phyloP scores from a whole-genome alignment of 352 stramenopile genomes.

The Phytophthora podocarpi region DNA sequence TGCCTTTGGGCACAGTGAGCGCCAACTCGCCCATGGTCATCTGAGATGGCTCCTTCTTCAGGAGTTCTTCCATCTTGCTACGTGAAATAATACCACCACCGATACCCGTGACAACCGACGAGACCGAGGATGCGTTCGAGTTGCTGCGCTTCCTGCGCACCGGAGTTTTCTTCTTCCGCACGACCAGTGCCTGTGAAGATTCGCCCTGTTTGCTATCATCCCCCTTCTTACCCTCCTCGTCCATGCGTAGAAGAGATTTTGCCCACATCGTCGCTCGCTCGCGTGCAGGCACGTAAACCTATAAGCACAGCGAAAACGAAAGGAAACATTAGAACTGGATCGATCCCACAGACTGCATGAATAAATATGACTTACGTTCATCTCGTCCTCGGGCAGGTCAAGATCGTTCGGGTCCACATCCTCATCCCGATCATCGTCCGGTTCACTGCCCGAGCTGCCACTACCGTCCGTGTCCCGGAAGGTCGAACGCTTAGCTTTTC shows the following conservation, averaged over 20 bases:
- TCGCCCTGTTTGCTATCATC: conserved; percentile 19
- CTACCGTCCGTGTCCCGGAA: conserved; percentile 43
- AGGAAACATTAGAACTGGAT: not conserved
- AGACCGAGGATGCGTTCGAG: conserved; percentile 51
- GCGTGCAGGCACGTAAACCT: conserved; percentile 73
- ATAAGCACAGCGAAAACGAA: not conserved
- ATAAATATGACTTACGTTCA: conserved; percentile 26
- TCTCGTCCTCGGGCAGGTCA: conserved; percentile 49
- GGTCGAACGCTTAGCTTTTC: conserved; percentile 53
- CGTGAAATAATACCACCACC: conserved; percentile 29
- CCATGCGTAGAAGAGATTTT: conserved; percentile 60
- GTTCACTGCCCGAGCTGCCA: conserved; percentile 38
- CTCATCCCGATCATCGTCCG: conserved; percentile 44
- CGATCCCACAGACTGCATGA: not conserved
- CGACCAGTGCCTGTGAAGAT: conserved; percentile 28
- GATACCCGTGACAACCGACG: conserved; percentile 43
- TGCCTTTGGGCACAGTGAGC: conserved; percentile 72
- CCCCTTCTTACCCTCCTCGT: conserved; percentile 36
- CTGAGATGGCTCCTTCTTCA: conserved; percentile 77
- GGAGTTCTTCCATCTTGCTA: conserved; percentile 58
- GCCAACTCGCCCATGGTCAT: conserved; percentile 89
- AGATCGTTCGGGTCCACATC: conserved; percentile 49
- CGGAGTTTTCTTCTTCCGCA: conserved; percentile 39
- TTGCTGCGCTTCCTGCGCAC: conserved; percentile 61
- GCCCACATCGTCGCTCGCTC: conserved; percentile 78